phyloP scores from a whole-genome alignment of 164 flowering plant genomes.

The Vitis cinerea region DNA sequence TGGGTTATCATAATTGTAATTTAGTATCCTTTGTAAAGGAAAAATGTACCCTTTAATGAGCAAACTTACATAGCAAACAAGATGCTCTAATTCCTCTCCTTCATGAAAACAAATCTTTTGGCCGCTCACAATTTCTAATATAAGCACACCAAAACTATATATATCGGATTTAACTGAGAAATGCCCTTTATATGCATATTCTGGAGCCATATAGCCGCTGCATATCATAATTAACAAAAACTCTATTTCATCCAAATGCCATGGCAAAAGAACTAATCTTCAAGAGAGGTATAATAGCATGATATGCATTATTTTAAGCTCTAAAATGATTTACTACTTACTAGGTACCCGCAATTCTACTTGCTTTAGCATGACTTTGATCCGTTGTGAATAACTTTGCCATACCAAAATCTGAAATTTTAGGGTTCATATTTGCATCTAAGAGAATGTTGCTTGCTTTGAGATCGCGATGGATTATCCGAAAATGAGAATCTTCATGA shows the following conservation, averaged over 20 bases:
- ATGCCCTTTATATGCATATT: slow-evolving; percentile 20
- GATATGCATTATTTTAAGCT: no score
- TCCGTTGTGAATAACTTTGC: slow-evolving; percentile 32
- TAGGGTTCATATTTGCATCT: slow-evolving; percentile 41
- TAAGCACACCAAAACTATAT: slow-evolving; percentile 30
- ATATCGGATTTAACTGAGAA: slow-evolving; percentile 33
- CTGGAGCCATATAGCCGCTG: slow-evolving; percentile 30
- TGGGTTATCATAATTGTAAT: no score
- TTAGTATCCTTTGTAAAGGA: no score
- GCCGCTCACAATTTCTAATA: slow-evolving; percentile 29
- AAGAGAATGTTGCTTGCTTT: slow-evolving; percentile 45
- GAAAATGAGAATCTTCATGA: slow-evolving; percentile 39
- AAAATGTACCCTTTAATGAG: neutral
- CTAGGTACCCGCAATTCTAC: slow-evolving; percentile 41
- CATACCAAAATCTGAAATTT: slow-evolving; percentile 54
- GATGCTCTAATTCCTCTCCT: neutral
- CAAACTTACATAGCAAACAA: neutral
- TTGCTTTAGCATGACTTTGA: slow-evolving; percentile 28
- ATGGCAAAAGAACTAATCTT: no score
- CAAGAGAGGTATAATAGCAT: neutral
- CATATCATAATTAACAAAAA: neutral
- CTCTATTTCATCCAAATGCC: no score
- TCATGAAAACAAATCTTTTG: no score
- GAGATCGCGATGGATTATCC: slow-evolving; percentile 49
- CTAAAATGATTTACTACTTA: slow-evolving; percentile 19